Evolutionary conservation across 1,284 basidiomycete species (phyloP), one percentile per base, ranked within the genome.

Genomic region (Porogramme epimiltina): DNA sequence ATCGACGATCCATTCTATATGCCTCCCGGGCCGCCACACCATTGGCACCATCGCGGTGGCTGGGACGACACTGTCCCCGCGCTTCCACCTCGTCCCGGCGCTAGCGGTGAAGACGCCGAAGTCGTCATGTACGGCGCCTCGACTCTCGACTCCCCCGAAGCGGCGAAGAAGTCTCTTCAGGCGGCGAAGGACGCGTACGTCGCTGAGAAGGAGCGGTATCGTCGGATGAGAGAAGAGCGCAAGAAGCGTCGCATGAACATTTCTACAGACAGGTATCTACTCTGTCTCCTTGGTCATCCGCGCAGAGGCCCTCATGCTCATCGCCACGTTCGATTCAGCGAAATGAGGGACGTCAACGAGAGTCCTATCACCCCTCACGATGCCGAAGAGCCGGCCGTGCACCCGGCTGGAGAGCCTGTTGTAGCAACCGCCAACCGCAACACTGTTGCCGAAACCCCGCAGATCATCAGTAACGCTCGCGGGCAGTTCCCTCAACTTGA

Each of bases 131-230:
- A 49, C 54, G 66, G 54, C 48, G 64, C 54, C 24, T 58, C 49
- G 33, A 68, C 24, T 66, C 54, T 45, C 37, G 48, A 57, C 18
- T 61, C 60, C 2, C 54, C 59, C 3, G 60, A 81, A 54, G 77
- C 81, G 19, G 68, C 82, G 40, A 79, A 77, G 58, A 78, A 78
- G n/a, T 73, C 80, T 33, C 77, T 89, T 4, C 82, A 87, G 61
- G 79, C 73, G n/a, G 85, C 86, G 0, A 91, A 87, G 61, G 72
- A 74, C 36, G 67, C 70, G 16, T 91, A 91, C 66, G 85, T 81
- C 66, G 75, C 73, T 1, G 79, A 84, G 68, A 91, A 90, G 63
- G 85, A 87, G 58, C 73, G 73, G 24, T 89, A 89, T 60, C 77
- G 84, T 28, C 70, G 70, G 56, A 79, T 83, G 49, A 71, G 81